phyloP scores from a whole-genome alignment of 352 stramenopile genomes.

The Globisporangium perplexum region DNA sequence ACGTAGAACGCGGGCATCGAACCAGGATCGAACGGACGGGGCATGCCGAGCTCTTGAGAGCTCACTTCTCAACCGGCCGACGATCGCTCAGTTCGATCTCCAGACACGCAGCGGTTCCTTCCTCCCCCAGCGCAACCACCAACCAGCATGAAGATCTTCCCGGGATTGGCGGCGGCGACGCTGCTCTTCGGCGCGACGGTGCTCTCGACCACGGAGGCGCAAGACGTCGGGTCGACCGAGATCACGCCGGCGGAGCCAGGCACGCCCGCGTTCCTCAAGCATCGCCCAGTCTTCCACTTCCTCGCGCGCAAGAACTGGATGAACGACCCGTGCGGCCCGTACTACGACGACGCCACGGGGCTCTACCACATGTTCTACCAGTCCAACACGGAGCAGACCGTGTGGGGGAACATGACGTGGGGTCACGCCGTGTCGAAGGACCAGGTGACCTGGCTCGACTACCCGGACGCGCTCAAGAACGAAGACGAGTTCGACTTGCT shows the following conservation, averaged over 20 bases:
- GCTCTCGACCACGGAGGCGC: background rate
- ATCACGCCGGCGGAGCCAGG: slow-evolving; percentile 20
- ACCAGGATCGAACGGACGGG: too few species aligned
- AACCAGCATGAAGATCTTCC: background rate
- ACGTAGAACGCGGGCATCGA: too few species aligned
- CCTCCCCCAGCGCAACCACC: too few species aligned
- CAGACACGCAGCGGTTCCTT: too few species aligned
- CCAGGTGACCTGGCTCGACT: slow-evolving; percentile 66
- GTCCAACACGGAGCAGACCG: slow-evolving; percentile 49
- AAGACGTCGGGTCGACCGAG: slow-evolving; percentile 17
- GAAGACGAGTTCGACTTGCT: slow-evolving; percentile 63
- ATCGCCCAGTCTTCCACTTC: slow-evolving; percentile 61
- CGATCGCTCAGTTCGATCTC: background rate
- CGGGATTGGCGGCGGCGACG: background rate
- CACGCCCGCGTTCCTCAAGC: slow-evolving; percentile 43
- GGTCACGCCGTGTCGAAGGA: slow-evolving; percentile 66
- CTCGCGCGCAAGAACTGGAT: slow-evolving; percentile 66
- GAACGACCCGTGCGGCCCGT: slow-evolving; percentile 78
- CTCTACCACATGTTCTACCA: slow-evolving; percentile 84
- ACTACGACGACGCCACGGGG: slow-evolving; percentile 51
- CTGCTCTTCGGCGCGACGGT: slow-evolving; percentile 4
- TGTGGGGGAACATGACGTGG: slow-evolving; percentile 76
- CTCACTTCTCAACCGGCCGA: background rate
- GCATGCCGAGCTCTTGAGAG: too few species aligned
- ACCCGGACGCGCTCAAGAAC: slow-evolving; percentile 48